phyloP scores from a whole-genome alignment of 768 basidiomycete species.

The Tephrocybe sp. region DNA sequence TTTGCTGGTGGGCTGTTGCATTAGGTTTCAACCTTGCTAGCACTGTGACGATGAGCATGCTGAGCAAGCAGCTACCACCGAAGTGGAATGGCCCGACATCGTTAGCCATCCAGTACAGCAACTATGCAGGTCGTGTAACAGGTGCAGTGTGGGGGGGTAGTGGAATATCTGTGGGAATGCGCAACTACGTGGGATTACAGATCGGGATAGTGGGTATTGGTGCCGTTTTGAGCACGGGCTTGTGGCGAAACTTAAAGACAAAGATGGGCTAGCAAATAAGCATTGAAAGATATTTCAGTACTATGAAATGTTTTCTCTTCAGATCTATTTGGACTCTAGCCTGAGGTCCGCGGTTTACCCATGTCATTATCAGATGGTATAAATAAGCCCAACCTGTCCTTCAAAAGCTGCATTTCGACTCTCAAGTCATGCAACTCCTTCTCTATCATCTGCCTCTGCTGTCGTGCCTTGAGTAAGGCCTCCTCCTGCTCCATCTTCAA shows the following conservation, averaged over 20 bases:
- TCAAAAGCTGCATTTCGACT: no score
- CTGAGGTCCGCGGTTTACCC: no score
- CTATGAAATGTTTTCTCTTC: no score
- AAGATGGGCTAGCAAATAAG: constrained; percentile 51
- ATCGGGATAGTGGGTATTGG: constrained; percentile 60
- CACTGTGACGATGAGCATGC: constrained; percentile 61
- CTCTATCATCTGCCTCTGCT: no score
- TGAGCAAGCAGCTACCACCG: constrained; percentile 67
- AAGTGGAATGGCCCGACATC: constrained; percentile 57
- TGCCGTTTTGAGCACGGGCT: constrained; percentile 44
- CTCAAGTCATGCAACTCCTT: no score
- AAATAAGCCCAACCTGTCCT: no score
- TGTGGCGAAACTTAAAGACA: constrained; percentile 66
- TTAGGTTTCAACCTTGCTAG: constrained; percentile 74
- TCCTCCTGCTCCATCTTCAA: no score
- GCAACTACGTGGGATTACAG: constrained; percentile 56
- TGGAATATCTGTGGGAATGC: constrained; percentile 59
- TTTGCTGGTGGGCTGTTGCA: constrained; percentile 59
- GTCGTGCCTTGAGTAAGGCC: no score
- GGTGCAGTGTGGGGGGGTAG: constrained; percentile 70
- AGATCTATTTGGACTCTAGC: no score
- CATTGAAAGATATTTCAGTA: no score
- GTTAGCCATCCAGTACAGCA: constrained; percentile 66
- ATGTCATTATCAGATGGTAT: no score
- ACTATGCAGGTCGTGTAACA: constrained; percentile 60